These are phyloP conservation scores for Tulasnella sp. DNA, from an alignment of 768 basidiomycete genomes.

Conservation along the genomic window DNA sequence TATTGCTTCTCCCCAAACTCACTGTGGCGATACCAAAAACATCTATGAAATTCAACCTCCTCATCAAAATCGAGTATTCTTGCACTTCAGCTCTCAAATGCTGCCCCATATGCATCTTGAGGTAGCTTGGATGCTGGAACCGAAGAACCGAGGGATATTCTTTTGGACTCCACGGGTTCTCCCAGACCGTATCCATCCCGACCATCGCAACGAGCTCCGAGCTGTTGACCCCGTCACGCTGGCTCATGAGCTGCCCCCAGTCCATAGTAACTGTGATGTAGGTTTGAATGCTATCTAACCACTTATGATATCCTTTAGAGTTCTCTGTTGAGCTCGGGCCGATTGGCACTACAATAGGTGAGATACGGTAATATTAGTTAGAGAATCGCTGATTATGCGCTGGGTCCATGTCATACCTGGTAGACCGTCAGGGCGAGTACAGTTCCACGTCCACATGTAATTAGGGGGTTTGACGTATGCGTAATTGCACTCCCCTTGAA, in stretches of 20 bases:
- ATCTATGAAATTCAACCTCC: slow-evolving; percentile 8
- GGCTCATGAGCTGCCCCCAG: background rate
- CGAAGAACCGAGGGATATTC: background rate
- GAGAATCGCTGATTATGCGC: background rate
- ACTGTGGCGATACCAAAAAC: slow-evolving; percentile 5
- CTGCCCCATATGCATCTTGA: slow-evolving; percentile 10
- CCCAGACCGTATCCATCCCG: slow-evolving; percentile 12
- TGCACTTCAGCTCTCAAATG: background rate
- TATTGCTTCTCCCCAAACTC: background rate
- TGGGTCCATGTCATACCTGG: background rate
- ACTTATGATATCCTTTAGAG: background rate
- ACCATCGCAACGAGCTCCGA: background rate
- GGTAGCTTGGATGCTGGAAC: slow-evolving; percentile 14
- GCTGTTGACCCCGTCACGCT: background rate
- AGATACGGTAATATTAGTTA: background rate
- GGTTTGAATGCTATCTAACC: slow-evolving; percentile 16
- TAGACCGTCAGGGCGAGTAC: background rate
- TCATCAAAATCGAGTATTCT: background rate
- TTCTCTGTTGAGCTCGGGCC: background rate
- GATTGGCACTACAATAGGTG: background rate
- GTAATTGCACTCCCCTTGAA: background rate
- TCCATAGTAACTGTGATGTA: slow-evolving; percentile 14
- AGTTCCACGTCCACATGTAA: slow-evolving; percentile 4
- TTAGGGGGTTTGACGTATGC: background rate
- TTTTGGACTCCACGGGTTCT: background rate